Evolutionary conservation across 768 basidiomycete species (phyloP).

Genomic region (Hygrophorus pudorinus): DNA sequence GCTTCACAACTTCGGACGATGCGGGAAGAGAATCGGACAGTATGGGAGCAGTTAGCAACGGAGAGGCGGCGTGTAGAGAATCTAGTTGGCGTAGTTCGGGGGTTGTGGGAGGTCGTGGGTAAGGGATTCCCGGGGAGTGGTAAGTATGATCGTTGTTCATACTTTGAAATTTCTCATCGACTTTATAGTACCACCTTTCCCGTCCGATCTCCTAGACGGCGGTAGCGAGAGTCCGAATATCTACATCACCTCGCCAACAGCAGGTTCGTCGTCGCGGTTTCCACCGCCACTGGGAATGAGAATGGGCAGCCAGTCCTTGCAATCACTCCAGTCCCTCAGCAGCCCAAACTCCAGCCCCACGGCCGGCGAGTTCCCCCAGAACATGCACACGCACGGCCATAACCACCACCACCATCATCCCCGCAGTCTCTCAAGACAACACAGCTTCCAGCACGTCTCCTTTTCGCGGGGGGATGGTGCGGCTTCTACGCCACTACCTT

Average conservation of each 20-base stretch:
- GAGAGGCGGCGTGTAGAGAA: constrained; percentile 57
- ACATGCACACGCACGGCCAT: not conserved
- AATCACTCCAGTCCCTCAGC: constrained; percentile 36
- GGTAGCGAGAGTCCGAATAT: constrained; percentile 52
- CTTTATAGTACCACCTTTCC: constrained; percentile 33
- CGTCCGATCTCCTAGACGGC: constrained; percentile 42
- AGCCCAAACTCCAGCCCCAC: constrained; percentile 23
- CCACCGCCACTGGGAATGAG: constrained; percentile 36
- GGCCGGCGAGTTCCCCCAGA: constrained; percentile 8
- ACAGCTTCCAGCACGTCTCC: constrained; percentile 49
- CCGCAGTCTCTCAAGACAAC: constrained; percentile 44
- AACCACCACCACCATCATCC: constrained; percentile 35
- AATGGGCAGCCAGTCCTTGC: constrained; percentile 26
- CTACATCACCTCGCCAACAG: constrained; percentile 58
- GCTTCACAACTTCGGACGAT: constrained; percentile 57
- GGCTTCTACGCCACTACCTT: constrained; percentile 27
- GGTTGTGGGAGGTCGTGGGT: constrained; percentile 53
- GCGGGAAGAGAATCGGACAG: constrained; percentile 60
- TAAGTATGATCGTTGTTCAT: constrained; percentile 22
- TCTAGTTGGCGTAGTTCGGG: constrained; percentile 46
- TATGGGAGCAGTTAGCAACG: constrained; percentile 43
- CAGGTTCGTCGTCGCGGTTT: constrained; percentile 27
- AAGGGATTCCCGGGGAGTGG: constrained; percentile 45
- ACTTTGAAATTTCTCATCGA: constrained; percentile 1
- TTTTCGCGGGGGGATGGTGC: constrained; percentile 24